Conservation (phyloP, 2,329 filamentous ascomycete species). For the Xylogone sp. region DNA sequence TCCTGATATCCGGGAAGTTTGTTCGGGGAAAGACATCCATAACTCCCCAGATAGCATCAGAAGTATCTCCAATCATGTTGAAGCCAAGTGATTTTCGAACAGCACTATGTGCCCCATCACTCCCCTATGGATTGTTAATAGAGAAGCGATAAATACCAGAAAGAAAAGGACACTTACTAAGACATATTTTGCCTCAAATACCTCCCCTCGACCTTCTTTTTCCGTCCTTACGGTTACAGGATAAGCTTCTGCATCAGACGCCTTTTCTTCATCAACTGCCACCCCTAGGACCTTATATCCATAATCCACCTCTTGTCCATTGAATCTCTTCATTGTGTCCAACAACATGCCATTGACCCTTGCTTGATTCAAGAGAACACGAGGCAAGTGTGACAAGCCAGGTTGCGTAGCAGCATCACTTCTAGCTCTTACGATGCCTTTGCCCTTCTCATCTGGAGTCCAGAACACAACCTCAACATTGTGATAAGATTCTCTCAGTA, state of each 20-base stretch:
- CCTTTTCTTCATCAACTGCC: constrained; percentile 44
- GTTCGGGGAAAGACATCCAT: constrained; percentile 54
- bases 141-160: constrained; percentile 46
- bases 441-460: constrained; percentile 57
- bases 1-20: constrained; percentile 59
- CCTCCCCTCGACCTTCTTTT: constrained; percentile 53
- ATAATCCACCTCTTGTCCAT: constrained; percentile 53
- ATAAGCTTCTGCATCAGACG: constrained; percentile 47
- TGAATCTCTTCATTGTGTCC: constrained; percentile 52
- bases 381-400: constrained; percentile 58
- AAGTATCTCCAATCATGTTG: constrained; percentile 55
- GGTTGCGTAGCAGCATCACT: constrained; percentile 59
- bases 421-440: constrained; percentile 52
- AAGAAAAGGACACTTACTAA: constrained; percentile 32
- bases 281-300: constrained; percentile 53
- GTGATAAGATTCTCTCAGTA: constrained; percentile 62
- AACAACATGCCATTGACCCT: constrained; percentile 64
- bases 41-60: constrained; percentile 54
- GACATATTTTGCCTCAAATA: constrained; percentile 19
- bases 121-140: constrained; percentile 44
- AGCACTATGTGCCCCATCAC: constrained; percentile 48
- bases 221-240: constrained; percentile 56
- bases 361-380: constrained; percentile 68
- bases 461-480: constrained; percentile 59
- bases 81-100: constrained; percentile 38